Evolutionary conservation across 169 alveolate genomes (phyloP), one percentile per base, ranked within the genome.

Genomic region (Besnoitia besnoiti): DNA sequence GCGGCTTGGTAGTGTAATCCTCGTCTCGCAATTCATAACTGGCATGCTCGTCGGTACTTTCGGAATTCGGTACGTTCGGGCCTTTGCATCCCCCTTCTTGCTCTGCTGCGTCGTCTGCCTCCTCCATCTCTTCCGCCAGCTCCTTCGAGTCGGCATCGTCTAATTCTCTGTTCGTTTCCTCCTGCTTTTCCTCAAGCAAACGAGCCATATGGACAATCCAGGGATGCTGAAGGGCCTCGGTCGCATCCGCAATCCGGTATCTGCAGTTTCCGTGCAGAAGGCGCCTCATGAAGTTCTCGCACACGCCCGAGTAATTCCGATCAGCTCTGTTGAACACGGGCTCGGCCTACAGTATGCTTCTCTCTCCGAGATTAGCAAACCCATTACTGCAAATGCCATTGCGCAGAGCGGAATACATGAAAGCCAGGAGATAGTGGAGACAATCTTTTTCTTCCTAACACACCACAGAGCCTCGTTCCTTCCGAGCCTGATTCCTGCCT

Each of bases 251-350:
- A 49, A 47, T 8, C n/a, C 90, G 62, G 24, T 84, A n/a, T 46
- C 33, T 46, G 73, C 49, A 24, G 47, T 49, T 49, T 12, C 35
- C 30, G 90, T 35, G 10, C 76, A 84, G 90, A 16, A 84, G 67
- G n/a, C 55, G 50, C 33, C 90, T 19, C 90, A 84, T 84, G 47
- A 84, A 50, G 75, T 84, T 49, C 73, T 84, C 90, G 47, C 90
- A 84, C 2, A 84, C 44, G 7, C 24, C 42, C n/a, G 90, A 84
- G 90, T 84, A 84, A 3, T 46, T n/a, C 35, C 55, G 73, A 44
- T 84, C 30, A 5, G 40, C 35, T 30, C 90, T 73, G 40, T 21
- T 73, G 44, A 40, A 84, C 14, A 33, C 33, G 16, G 55, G 67
- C 10, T 84, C 90, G 4, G n/a, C 44, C 12, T n/a, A 24, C 35